These are phyloP conservation scores for Hypoxylon perforatum DNA, from an alignment of 495 filamentous ascomycete species.

Conservation along the genomic window DNA sequence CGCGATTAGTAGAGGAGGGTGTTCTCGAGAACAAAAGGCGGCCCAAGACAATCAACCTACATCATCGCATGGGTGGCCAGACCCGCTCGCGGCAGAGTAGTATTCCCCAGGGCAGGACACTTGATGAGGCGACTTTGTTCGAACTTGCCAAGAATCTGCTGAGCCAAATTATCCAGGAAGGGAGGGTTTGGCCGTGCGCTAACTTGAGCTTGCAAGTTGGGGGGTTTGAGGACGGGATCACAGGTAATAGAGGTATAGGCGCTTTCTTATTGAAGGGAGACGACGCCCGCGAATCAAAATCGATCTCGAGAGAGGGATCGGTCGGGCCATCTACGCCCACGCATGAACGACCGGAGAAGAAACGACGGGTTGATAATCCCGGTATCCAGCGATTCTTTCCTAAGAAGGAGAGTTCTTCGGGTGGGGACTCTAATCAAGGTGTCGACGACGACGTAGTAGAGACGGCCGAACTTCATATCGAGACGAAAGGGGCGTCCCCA, in stretches of 20 bases:
- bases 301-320: constrained; percentile 41
- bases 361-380: constrained; percentile 60
- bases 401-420: constrained; percentile 44
- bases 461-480: constrained; percentile 32
- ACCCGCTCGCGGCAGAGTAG: constrained; percentile 76
- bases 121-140: constrained; percentile 79
- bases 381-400: constrained; percentile 71
- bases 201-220: constrained; percentile 86
- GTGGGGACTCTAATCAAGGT: constrained; percentile 37
- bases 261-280: constrained; percentile 84
- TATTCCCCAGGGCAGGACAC: constrained; percentile 78
- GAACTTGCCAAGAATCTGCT: constrained; percentile 81
- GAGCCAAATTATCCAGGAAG: constrained; percentile 79
- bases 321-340: constrained; percentile 41
- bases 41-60: constrained; percentile 84
- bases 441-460: constrained; percentile 44
- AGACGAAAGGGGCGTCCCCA: constrained; percentile 29
- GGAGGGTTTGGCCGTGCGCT: constrained; percentile 84
- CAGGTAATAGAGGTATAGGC: constrained; percentile 85
- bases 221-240: constrained; percentile 89
- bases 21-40: constrained; percentile 88
- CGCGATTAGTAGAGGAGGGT: constrained; percentile 89
- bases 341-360: constrained; percentile 60
- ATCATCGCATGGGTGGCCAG: constrained; percentile 77
- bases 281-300: constrained; percentile 66